Base-by-base conservation (phyloP, 139 green algal genomes). In the Chlorella vulgaris region DNA sequence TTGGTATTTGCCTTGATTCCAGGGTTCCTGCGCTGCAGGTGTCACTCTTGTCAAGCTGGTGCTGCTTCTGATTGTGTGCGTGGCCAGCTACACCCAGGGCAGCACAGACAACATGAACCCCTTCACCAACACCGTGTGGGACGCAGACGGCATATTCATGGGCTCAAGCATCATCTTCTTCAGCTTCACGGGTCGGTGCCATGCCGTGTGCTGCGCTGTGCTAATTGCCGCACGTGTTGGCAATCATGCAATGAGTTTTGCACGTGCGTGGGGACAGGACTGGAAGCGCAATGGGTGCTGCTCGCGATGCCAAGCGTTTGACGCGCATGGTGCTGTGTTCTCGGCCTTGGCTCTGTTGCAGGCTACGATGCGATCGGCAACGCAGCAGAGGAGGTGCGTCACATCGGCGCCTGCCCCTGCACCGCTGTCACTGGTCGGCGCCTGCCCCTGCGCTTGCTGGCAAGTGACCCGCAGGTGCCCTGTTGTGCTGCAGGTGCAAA, bases 301-400 rank as follows among this genome's bases (percentile, higher is more conserved):
- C n/a, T n/a, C n/a, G n/a, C n/a, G n/a, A n/a, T n/a, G n/a, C n/a
- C n/a, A n/a, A n/a, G n/a, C n/a, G n/a, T n/a, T n/a, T n/a, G n/a
- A n/a, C n/a, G n/a, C n/a, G n/a, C n/a, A n/a, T n/a, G n/a, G n/a
- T n/a, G n/a, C n/a, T n/a, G n/a, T n/a, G n/a, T n/a, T n/a, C n/a
- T n/a, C n/a, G n/a, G n/a, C n/a, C n/a, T n/a, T n/a, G n/a, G n/a
- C n/a, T n/a, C n/a, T n/a, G n/a, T n/a, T 22, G 39, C 62, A 22
- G 84, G 78, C 18, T 85, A 83, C 47, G 84, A 88, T 24, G 70
- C 80, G 2, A 55, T 88, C 1, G 77, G 40, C 63, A 88, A 80
- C 78, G 84, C 84, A 21, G 71, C 77, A 63, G 84, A 88, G 60
- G 84, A 88, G 43, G 83, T 78, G 77, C 4, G 76, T 19, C 18